Evolutionary conservation across 345 rosid species (phyloP).

Genomic region (Passiflora organensis): DNA sequence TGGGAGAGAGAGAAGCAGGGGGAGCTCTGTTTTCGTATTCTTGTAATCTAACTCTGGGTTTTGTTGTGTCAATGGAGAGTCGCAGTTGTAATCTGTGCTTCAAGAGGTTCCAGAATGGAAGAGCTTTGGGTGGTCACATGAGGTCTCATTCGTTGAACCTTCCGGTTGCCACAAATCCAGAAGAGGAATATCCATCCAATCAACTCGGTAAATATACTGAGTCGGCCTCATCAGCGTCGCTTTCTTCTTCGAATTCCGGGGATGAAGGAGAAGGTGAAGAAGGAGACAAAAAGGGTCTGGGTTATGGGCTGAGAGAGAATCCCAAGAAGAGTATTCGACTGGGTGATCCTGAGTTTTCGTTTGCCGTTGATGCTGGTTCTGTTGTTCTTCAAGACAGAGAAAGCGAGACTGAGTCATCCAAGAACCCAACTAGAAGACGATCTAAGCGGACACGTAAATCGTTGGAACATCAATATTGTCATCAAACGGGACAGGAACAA

Average conservation of each 20-base stretch:
- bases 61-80: constrained; percentile 47
- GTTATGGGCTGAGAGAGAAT: constrained; percentile 49
- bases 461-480: constrained; percentile 18
- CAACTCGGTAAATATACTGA: constrained; percentile 39
- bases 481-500: constrained; percentile 22
- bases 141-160: constrained; percentile 68
- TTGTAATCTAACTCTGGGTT: constrained; percentile 6
- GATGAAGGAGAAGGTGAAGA: constrained; percentile 39
- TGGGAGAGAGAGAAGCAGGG: constrained; percentile 6
- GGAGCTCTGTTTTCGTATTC: constrained; percentile 2
- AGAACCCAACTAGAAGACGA: constrained; percentile 56
- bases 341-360: constrained; percentile 60
- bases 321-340: constrained; percentile 49
- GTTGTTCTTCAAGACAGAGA: constrained; percentile 60
- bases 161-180: constrained; percentile 32
- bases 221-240: constrained; percentile 38
- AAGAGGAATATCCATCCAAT: constrained; percentile 22
- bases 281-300: constrained; percentile 22
- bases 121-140: constrained; percentile 85
- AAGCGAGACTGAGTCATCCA: constrained; percentile 78
- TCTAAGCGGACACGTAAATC: constrained; percentile 48
- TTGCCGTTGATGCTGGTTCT: constrained; percentile 40
- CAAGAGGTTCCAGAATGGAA: constrained; percentile 58
- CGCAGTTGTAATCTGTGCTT: constrained; percentile 70
- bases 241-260: constrained; percentile 32